Base-by-base conservation (phyloP, 2,329 filamentous ascomycete genomes). In the Pyrenophora teres region DNA sequence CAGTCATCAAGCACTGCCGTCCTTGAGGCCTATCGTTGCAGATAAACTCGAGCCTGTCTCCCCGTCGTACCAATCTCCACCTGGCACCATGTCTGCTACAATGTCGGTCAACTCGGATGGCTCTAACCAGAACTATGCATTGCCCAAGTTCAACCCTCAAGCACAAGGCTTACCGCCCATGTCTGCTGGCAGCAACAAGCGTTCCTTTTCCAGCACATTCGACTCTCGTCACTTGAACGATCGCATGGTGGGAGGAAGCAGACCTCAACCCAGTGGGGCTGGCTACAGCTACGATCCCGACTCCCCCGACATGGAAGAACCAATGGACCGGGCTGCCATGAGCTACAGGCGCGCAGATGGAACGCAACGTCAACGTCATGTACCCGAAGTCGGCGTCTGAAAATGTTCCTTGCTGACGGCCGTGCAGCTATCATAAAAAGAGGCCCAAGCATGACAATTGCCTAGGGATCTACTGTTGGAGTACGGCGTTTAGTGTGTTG, bases 261-360 rank as follows among this genome's bases (percentile, higher is more conserved):
- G 78, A 40, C 78, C 78, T 4, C 71, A 68, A 41, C 64, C 64
- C 13, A 56, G 63, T 12, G 65, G 59, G 19, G 56, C 68, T 13
- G 60, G 58, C 27, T 72, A 73, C 49, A 63, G 43, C 9, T 71
- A 72, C 56, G 71, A 73, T 21, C 61, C 69, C 56, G 69, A 72
- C 40, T 65, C 57, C 31, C 70, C 72, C 10, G 75, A 77, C 48
- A 71, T 71, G 64, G 75, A 76, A 48, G 75, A 76, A 42, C 59
- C 70, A 40, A 65, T 72, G 71, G 64, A 74, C 42, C 59, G 68
- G 38, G 56, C 66, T 48, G 66, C 72, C 45, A 78, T 80, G 77
- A 74, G 70, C 55, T 80, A 80, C 57, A 71, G 76, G 36, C 72
- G 78, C 32, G 78, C 78, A 35, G 77, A 80, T 54, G 78, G 78